phyloP scores from a whole-genome alignment of 2,329 filamentous ascomycete genomes.

The Rhynchosporium agropyri region DNA sequence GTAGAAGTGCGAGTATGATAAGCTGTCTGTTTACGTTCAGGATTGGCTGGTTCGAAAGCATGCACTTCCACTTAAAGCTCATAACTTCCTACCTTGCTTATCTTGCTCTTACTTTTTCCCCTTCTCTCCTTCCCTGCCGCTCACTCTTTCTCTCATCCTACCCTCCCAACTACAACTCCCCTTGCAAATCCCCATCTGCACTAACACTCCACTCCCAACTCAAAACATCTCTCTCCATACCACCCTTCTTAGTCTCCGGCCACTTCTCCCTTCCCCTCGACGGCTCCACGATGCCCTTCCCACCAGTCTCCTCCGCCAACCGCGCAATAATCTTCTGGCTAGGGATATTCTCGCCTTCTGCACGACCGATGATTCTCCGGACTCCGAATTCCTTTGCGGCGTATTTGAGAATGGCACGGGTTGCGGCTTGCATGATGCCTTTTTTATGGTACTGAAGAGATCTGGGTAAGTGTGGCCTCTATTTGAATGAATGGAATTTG shows the following conservation, averaged over 20 bases:
- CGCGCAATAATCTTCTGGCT: slow-evolving; percentile 11
- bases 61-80: neutral
- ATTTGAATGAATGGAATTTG: neutral
- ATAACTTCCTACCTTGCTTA: neutral
- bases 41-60: no score
- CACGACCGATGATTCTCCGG: slow-evolving; percentile 1
- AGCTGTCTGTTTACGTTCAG: no score
- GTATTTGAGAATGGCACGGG: neutral
- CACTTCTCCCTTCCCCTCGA: slow-evolving; percentile 5
- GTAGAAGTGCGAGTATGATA: no score
- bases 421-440: slow-evolving; percentile 10
- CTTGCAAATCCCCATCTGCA: neutral
- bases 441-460: neutral
- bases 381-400: neutral
- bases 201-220: slow-evolving; percentile 6
- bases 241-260: slow-evolving; percentile 12
- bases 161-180: neutral
- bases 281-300: neutral
- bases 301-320: slow-evolving; percentile 6
- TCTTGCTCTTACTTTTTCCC: neutral
- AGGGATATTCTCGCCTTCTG: slow-evolving; percentile 2
- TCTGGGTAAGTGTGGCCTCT: neutral
- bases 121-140: neutral
- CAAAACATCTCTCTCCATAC: neutral
- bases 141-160: neutral